Base-by-base conservation (phyloP, 2,329 filamentous ascomycete species). In the Aspergillus ruber region DNA sequence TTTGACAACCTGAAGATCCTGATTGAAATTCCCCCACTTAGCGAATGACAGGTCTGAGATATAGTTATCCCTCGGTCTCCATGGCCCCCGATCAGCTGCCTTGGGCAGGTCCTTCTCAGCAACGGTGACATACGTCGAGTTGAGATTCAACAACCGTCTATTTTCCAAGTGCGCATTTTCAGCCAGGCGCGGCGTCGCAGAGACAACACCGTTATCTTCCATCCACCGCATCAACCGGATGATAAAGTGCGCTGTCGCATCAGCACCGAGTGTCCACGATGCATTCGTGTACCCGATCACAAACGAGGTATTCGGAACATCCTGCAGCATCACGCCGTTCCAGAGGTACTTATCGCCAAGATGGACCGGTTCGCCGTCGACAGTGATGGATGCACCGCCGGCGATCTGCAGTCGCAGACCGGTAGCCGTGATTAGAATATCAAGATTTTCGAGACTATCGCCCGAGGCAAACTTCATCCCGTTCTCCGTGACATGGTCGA, bases 391-490 rank as follows among this genome's bases (percentile, higher is more conserved):
- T 3, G 63, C 54, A 2, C 66, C 69, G 36, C 70, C 70, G 2
- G 61, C 69, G 4, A 72, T 57, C 38, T 64, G 64, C 7, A 74
- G 54, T 23, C 66, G 66, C n/a, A 74, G 59, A 4, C 71, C 71
- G 0, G 71, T 74, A 3, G 71, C 71, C 0, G 71, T 73, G 38
- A 74, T 53, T 40, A 74, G 68, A 45, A 74, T 67, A 54, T 74
- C 70, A 0, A 69, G 67, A 12, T 39, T 39, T 18, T 66, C 59
- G 3, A 74, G 54, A 10, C 52, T 46, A 8, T 71, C 61, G 23
- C 74, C 75, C 1, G 68, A 72, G 17, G 67, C 59, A 6, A 82
- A 64, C 18, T 69, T 60, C 51, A 83, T 78, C 13, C 73, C 72
- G 17, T 74, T 66, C 8, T 67, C 57, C 0, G 72, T 76, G 7